Conservation (phyloP, 2,329 filamentous ascomycete species). For the Fusarium buxicola region DNA sequence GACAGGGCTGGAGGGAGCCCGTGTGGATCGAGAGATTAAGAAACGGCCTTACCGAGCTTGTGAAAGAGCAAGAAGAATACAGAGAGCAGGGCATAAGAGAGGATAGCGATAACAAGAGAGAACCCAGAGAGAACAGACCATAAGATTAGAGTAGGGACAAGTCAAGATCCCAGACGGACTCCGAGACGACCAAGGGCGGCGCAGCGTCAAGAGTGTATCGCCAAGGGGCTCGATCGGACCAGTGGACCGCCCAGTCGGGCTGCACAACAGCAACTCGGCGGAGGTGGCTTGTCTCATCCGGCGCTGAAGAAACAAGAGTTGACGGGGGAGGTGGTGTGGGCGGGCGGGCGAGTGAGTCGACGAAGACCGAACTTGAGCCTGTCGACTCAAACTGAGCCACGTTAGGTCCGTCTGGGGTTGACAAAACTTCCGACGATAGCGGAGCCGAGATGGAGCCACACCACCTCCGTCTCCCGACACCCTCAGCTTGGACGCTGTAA, state of each 20-base stretch:
- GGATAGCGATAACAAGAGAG: constrained; percentile 13
- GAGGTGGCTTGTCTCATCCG: constrained; percentile 48
- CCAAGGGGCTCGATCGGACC: constrained; percentile 45
- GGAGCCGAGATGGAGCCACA: constrained; percentile 39
- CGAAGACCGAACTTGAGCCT: constrained; percentile 39
- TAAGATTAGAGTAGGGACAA: constrained; percentile 34
- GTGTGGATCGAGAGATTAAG: constrained; percentile 21
- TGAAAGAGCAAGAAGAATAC: constrained; percentile 8
- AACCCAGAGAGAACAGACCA: constrained; percentile 20
- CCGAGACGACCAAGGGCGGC: constrained; percentile 45
- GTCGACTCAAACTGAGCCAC: constrained; percentile 46
- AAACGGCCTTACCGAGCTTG: constrained; percentile 18
- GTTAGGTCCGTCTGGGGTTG: constrained; percentile 48
- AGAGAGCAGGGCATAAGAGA: neutral
- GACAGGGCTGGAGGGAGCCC: constrained; percentile 36
- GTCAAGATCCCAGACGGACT: constrained; percentile 36
- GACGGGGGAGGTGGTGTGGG: constrained; percentile 39
- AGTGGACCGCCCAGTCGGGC: constrained; percentile 45
- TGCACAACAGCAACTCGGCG: constrained; percentile 43
- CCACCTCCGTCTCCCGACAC: constrained; percentile 33
- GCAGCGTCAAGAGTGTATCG: constrained; percentile 46
- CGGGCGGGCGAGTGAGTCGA: constrained; percentile 47
- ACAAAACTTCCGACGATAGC: constrained; percentile 46
- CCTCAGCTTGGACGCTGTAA: constrained; percentile 17
- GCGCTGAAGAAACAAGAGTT: constrained; percentile 44